These are phyloP conservation scores for Emmonsiellopsis sp. DNA, from an alignment of 2,329 filamentous ascomycete species.

Conservation along the genomic window DNA sequence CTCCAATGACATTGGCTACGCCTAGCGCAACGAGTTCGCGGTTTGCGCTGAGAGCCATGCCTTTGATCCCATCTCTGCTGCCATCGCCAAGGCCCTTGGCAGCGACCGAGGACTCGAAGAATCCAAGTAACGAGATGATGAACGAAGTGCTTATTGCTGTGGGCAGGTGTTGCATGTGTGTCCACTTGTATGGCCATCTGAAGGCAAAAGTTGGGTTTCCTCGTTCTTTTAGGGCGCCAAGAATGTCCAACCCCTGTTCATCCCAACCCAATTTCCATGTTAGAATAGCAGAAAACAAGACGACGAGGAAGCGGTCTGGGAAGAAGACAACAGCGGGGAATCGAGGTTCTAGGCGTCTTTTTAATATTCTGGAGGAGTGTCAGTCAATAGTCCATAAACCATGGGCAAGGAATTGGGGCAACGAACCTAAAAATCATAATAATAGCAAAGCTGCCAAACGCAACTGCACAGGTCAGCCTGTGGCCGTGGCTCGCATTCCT, in stretches of 20 bases:
- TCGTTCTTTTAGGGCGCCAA: slow-evolving; percentile 69
- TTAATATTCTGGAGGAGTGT: slow-evolving; percentile 54
- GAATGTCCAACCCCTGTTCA: slow-evolving; percentile 65
- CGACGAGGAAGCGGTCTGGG: slow-evolving; percentile 83
- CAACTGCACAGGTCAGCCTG: slow-evolving; percentile 64
- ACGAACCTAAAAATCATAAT: slow-evolving; percentile 82
- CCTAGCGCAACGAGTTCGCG: slow-evolving; percentile 88
- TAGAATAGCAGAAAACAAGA: slow-evolving; percentile 72
- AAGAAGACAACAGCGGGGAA: slow-evolving; percentile 77
- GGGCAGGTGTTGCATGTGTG: slow-evolving; percentile 71
- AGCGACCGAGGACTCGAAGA: slow-evolving; percentile 94
- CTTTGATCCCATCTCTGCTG: slow-evolving; percentile 58
- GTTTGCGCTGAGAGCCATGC: slow-evolving; percentile 79
- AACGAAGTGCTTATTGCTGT: slow-evolving; percentile 86
- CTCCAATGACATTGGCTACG: slow-evolving; percentile 80
- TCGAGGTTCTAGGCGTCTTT: slow-evolving; percentile 67
- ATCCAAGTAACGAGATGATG: slow-evolving; percentile 88
- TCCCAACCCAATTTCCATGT: slow-evolving; percentile 73
- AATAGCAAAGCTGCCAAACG: slow-evolving; percentile 68
- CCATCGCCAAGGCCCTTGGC: slow-evolving; percentile 73
- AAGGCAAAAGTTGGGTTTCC: slow-evolving; percentile 67
- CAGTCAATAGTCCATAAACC: background rate
- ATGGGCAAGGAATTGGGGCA: background rate
- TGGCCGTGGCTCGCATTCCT: slow-evolving; percentile 58
- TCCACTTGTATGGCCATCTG: slow-evolving; percentile 71